Evolutionary conservation across 768 basidiomycete genomes (phyloP).

Genomic region (Daedaleopsis sinensis): DNA sequence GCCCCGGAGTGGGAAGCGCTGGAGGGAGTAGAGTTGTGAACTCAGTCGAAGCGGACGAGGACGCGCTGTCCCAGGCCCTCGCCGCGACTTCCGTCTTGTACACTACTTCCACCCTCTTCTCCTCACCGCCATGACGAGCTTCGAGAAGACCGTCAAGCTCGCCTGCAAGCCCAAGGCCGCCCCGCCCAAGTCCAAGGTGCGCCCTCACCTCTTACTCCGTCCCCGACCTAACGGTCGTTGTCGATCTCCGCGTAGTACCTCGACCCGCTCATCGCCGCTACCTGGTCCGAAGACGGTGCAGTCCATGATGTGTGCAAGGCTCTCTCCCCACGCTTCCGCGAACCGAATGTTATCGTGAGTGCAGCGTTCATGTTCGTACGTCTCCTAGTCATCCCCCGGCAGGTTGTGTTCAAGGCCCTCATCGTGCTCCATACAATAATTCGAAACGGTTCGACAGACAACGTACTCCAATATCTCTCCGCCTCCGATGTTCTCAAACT

Average conservation of each 20-base stretch:
- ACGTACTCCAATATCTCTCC: conserved; percentile 82
- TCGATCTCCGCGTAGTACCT: conserved; percentile 66
- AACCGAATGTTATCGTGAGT: conserved; percentile 89
- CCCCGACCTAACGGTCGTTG: conserved; percentile 1
- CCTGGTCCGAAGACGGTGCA: conserved; percentile 95
- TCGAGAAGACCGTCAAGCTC: conserved; percentile 91
- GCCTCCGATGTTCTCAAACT: conserved; percentile 81
- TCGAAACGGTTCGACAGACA: conserved; percentile 94
- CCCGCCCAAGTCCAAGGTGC: conserved; percentile 92
- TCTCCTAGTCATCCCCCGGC: conserved; percentile 7
- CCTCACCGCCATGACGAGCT: conserved; percentile 47
- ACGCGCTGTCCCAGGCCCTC: neutral
- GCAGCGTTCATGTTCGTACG: conserved; percentile 1
- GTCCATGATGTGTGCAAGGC: conserved; percentile 93
- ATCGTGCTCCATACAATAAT: conserved; percentile 97
- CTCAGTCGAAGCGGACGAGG: neutral
- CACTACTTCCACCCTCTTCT: conserved; percentile 6
- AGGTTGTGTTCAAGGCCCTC: conserved; percentile 98
- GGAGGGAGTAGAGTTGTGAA: neutral
- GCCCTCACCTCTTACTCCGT: conserved; percentile 15
- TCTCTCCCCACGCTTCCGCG: conserved; percentile 79
- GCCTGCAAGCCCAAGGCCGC: conserved; percentile 98
- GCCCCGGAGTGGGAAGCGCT: neutral
- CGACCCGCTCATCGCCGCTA: conserved; percentile 94
- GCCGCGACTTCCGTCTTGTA: conserved; percentile 11